These are phyloP conservation scores for Penicillium expansum DNA, from an alignment of 2,329 filamentous ascomycete species.

Conservation along the genomic window DNA sequence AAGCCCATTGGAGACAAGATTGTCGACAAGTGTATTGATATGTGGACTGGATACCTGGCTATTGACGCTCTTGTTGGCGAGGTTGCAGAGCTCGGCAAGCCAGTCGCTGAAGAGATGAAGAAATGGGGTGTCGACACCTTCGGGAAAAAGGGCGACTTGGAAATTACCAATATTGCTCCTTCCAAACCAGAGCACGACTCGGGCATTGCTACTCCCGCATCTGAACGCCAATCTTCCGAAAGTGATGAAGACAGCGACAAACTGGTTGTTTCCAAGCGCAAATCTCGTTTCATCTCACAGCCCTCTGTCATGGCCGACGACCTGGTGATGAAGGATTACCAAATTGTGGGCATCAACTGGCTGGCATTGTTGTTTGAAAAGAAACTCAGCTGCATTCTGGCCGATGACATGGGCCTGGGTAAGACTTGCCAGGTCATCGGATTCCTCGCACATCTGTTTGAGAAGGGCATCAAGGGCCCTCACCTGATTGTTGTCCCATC, in stretches of 20 bases:
- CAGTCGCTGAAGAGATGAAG: slow-evolving; percentile 62
- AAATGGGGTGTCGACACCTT: slow-evolving; percentile 67
- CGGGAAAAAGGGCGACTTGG: slow-evolving; percentile 61
- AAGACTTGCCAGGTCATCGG: slow-evolving; percentile 97
- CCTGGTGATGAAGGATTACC: slow-evolving; percentile 84
- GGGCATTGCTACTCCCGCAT: slow-evolving; percentile 63
- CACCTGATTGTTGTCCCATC: slow-evolving; percentile 88
- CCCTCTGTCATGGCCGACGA: slow-evolving; percentile 74
- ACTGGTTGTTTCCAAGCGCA: slow-evolving; percentile 35
- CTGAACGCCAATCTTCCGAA: slow-evolving; percentile 28
- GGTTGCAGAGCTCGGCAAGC: slow-evolving; percentile 71
- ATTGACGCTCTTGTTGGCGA: slow-evolving; percentile 77
- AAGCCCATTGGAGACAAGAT: slow-evolving; percentile 64
- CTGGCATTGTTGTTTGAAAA: slow-evolving; percentile 77
- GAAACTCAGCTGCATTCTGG: slow-evolving; percentile 81
- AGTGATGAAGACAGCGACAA: slow-evolving; percentile 43
- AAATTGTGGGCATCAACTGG: slow-evolving; percentile 94
- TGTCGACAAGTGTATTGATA: slow-evolving; percentile 65
- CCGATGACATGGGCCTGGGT: slow-evolving; percentile 93
- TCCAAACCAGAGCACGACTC: slow-evolving; percentile 56
- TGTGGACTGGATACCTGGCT: slow-evolving; percentile 75
- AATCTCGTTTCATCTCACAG: slow-evolving; percentile 56
- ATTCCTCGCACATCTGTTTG: slow-evolving; percentile 78
- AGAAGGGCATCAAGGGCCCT: slow-evolving; percentile 65
- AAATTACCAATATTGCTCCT: slow-evolving; percentile 54